phyloP scores from a whole-genome alignment of 306 rosid species.

The Abrus pulchellus region DNA sequence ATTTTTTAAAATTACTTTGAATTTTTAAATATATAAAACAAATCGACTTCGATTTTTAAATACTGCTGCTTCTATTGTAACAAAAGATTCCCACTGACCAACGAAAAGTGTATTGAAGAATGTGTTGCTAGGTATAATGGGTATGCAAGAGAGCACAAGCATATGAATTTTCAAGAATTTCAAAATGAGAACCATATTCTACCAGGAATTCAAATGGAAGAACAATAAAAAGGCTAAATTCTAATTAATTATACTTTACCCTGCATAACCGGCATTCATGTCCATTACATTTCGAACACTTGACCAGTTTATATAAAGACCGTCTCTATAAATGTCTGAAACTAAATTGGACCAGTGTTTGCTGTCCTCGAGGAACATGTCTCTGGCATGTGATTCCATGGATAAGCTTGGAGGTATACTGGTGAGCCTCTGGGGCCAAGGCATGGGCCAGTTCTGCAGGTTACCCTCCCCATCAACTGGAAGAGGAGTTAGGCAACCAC shows the following conservation, averaged over 20 bases:
- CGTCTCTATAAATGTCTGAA: slow-evolving; percentile 59
- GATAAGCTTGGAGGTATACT: slow-evolving; percentile 69
- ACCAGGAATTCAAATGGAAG: no score
- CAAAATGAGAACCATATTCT: no score
- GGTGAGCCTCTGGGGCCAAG: slow-evolving; percentile 82
- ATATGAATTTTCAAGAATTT: no score
- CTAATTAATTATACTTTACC: slow-evolving; percentile 57
- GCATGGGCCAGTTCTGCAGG: slow-evolving; percentile 68
- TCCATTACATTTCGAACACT: slow-evolving; percentile 81
- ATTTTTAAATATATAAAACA: no score
- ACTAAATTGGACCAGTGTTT: slow-evolving; percentile 70
- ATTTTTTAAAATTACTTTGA: no score
- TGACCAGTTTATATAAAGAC: slow-evolving; percentile 68
- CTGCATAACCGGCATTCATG: slow-evolving; percentile 91
- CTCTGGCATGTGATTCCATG: slow-evolving; percentile 43
- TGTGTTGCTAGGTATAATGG: no score
- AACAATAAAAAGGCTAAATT: background rate
- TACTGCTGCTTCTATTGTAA: no score
- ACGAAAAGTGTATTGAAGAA: no score
- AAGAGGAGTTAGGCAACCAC: slow-evolving; percentile 67
- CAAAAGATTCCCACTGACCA: no score
- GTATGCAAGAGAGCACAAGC: no score
- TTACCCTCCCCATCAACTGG: slow-evolving; percentile 63
- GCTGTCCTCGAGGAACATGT: slow-evolving; percentile 64
- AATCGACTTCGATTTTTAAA: no score